These are phyloP conservation scores for Aspergillus costaricaensis DNA, from an alignment of 2,329 filamentous ascomycete species.

Conservation along the genomic window DNA sequence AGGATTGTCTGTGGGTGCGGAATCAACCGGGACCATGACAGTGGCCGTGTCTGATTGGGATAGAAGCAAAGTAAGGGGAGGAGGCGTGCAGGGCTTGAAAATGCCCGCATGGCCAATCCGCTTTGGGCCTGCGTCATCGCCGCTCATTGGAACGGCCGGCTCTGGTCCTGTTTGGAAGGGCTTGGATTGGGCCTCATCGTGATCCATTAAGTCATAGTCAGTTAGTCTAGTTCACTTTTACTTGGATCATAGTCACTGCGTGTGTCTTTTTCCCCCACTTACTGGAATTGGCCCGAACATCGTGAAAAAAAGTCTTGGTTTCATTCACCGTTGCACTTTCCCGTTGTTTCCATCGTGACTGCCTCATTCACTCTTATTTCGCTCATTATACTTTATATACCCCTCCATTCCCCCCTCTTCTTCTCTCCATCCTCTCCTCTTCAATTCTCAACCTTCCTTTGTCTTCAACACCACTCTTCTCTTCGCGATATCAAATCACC, in stretches of 20 bases:
- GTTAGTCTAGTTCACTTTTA: too few species aligned
- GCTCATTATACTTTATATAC: slow-evolving; percentile 17
- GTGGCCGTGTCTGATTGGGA: slow-evolving; percentile 9
- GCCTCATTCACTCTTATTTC: slow-evolving; percentile 4
- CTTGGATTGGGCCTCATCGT: background rate
- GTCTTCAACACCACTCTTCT: background rate
- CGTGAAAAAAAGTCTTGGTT: background rate
- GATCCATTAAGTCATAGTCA: slow-evolving; percentile 1
- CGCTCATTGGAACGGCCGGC: slow-evolving; percentile 1
- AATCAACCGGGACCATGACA: background rate
- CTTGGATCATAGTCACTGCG: background rate
- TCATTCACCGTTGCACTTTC: slow-evolving; percentile 5
- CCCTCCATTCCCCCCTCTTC: slow-evolving; percentile 17
- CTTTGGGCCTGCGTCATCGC: background rate
- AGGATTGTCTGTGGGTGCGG: background rate
- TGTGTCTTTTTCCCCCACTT: background rate
- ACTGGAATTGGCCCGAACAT: background rate
- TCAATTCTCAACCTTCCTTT: background rate
- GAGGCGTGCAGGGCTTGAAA: background rate
- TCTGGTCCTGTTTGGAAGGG: background rate
- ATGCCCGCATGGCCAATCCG: background rate
- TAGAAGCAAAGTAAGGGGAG: background rate
- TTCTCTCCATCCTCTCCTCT: slow-evolving; percentile 7
- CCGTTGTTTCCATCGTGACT: slow-evolving; percentile 5
- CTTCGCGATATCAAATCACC: background rate